Conservation (phyloP, 2,329 filamentous ascomycete genomes). For the Aspergillus arachidicola region DNA sequence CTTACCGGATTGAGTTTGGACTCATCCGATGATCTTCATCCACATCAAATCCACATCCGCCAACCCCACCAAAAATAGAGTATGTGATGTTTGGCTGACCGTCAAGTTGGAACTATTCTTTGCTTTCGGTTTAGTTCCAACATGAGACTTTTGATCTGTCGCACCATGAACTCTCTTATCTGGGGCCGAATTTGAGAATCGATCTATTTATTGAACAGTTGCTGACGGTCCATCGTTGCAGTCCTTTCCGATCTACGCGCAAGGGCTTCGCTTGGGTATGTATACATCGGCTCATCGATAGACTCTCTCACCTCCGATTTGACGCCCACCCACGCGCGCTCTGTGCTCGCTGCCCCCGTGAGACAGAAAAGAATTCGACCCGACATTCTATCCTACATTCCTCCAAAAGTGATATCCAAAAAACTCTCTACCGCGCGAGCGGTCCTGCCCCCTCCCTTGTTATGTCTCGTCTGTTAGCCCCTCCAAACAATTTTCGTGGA, state of each 20-base stretch:
- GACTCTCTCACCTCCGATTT: not conserved
- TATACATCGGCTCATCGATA: not conserved
- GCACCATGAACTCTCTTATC: not conserved
- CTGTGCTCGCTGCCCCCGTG: not conserved
- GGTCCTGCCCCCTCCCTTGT: constrained; percentile 20
- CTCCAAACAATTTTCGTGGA: constrained; percentile 7
- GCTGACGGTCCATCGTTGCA: not conserved
- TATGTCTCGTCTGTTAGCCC: constrained; percentile 17
- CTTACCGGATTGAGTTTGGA: not conserved
- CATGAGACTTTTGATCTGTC: constrained; percentile 6
- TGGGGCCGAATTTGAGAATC: not conserved
- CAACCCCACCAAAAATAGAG: not conserved
- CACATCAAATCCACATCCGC: not conserved
- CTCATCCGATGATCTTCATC: not conserved
- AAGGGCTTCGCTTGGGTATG: constrained; percentile 1
- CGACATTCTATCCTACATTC: constrained; percentile 25
- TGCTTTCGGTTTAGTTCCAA: not conserved
- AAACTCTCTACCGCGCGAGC: constrained; percentile 9
- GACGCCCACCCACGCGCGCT: not conserved
- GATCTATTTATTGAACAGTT: not conserved
- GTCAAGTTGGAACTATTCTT: not conserved
- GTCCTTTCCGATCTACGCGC: not conserved
- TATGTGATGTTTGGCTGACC: not conserved
- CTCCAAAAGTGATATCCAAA: constrained; percentile 3
- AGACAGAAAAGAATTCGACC: not conserved